These are phyloP conservation scores for Priceomyces medius DNA, from an alignment of 805 yeast species.

Conservation along the genomic window DNA sequence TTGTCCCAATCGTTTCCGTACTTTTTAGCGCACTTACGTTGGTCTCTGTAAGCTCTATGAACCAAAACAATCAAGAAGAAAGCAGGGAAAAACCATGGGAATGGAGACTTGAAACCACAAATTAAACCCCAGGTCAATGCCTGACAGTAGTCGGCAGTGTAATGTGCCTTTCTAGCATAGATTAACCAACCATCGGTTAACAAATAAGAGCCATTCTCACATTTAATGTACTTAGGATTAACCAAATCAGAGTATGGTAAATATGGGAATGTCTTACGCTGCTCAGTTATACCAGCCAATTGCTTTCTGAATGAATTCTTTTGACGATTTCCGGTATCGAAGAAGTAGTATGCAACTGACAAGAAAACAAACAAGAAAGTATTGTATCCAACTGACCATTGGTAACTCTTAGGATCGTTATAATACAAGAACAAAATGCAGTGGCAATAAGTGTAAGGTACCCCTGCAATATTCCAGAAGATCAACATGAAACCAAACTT, in stretches of 20 bases:
- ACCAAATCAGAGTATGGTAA: constrained; percentile 80
- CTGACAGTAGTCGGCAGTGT: constrained; percentile 91
- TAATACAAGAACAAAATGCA: constrained; percentile 79
- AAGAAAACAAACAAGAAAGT: constrained; percentile 54
- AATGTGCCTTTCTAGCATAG: constrained; percentile 90
- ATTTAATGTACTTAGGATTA: constrained; percentile 81
- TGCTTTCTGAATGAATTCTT: constrained; percentile 86
- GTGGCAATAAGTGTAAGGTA: constrained; percentile 96
- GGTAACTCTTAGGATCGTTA: constrained; percentile 82
- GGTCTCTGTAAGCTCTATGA: constrained; percentile 89
- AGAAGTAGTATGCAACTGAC: constrained; percentile 79
- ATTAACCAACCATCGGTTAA: constrained; percentile 93
- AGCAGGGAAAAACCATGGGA: constrained; percentile 95
- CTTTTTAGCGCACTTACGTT: constrained; percentile 77
- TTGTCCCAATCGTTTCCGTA: constrained; percentile 94
- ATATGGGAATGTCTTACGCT: constrained; percentile 90
- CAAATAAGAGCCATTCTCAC: constrained; percentile 80
- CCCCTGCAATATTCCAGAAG: constrained; percentile 99
- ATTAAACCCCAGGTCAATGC: constrained; percentile 87
- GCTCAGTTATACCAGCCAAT: constrained; percentile 72
- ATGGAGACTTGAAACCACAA: constrained; percentile 83
- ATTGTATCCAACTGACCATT: constrained; percentile 66
- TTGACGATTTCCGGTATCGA: constrained; percentile 93
- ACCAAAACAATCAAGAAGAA: constrained; percentile 84
- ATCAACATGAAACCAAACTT: constrained; percentile 98